A percentile compares a stretch with the other conserved stretches of the same genome.
Conservation (phyloP, 2,329 filamentous ascomycete genomes). For the Fusarium sacchari region DNA sequence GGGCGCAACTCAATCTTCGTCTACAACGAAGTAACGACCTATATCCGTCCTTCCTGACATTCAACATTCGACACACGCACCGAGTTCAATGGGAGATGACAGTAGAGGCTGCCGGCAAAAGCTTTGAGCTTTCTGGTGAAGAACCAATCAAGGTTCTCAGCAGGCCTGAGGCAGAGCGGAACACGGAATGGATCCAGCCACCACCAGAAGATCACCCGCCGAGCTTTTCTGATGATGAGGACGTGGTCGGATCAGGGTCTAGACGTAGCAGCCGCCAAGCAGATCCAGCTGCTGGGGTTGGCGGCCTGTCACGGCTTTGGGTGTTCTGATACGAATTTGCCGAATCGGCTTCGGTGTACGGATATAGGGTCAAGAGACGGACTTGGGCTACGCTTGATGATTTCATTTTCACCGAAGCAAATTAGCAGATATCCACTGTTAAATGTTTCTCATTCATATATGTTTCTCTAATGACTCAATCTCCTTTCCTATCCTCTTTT, state of each 20-base stretch:
- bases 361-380: background rate
- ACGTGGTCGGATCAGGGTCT: background rate
- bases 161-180: background rate
- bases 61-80: background rate
- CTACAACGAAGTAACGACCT: background rate
- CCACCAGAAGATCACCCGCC: background rate
- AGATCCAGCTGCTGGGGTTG: background rate
- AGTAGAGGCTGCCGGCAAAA: background rate
- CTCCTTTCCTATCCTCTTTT: accelerated
- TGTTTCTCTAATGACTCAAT: accelerated
- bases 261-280: background rate
- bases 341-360: background rate
- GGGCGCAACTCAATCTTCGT: background rate
- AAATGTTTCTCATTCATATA: background rate
- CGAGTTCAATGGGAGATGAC: background rate
- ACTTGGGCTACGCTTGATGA: background rate
- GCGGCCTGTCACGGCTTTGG: slow-evolving; percentile 1
- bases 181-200: background rate
- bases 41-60: background rate
- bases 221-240: background rate
- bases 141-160: background rate
- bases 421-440: background rate
- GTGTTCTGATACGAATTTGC: background rate
- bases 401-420: background rate
- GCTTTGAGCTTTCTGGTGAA: background rate